Conservation (phyloP, 2,329 filamentous ascomycete genomes). For the Aureobasidium mangrovei region DNA sequence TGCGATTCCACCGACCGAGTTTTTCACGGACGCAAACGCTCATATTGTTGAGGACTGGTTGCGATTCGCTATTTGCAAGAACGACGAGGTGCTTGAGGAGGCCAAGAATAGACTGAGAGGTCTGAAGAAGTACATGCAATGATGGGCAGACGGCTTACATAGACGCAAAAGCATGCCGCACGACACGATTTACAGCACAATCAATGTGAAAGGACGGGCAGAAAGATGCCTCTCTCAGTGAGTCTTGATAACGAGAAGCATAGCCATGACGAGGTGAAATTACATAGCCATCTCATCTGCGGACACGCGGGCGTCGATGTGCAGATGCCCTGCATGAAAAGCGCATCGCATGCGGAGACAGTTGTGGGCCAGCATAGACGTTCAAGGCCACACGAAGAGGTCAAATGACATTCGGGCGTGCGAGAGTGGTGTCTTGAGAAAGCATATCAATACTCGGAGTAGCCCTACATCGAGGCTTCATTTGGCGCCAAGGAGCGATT, state of each 20-base stretch:
- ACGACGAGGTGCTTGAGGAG: conserved; percentile 61
- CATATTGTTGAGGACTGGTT: conserved; percentile 88
- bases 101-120: conserved; percentile 42
- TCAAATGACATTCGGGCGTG: conserved; percentile 1
- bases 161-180: too few species aligned
- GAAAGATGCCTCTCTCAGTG: too few species aligned
- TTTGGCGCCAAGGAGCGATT: not conserved
- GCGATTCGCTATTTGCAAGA: conserved; percentile 92
- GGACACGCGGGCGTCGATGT: not conserved
- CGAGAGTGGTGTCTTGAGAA: not conserved
- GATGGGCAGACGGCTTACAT: not conserved
- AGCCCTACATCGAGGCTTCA: not conserved
- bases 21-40: conserved; percentile 79
- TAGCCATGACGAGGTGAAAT: not conserved
- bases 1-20: conserved; percentile 92
- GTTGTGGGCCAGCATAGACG: not conserved
- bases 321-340: not conserved
- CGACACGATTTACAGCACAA: too few species aligned
- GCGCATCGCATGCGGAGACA: not conserved
- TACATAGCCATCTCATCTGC: not conserved
- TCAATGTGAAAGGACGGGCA: too few species aligned
- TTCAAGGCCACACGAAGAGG: not conserved
- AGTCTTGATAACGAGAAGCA: not conserved
- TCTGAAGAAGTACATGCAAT: conserved; percentile 40
- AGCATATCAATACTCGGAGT: not conserved